phyloP scores from a whole-genome alignment of 345 rosid species.

The Barbarea vulgaris region DNA sequence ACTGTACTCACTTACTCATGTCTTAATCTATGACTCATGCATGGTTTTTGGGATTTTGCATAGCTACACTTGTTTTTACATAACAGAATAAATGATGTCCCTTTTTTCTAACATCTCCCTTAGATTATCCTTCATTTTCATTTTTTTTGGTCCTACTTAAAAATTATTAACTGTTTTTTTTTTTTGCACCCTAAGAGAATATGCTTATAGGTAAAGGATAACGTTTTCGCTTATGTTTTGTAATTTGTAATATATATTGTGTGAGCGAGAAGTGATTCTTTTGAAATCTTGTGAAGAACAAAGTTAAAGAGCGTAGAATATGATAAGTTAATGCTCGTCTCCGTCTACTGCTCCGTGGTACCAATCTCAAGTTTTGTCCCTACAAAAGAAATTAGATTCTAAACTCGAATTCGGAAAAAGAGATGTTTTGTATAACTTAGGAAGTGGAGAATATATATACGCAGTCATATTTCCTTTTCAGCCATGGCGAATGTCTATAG shows the following conservation, averaged over 20 bases:
- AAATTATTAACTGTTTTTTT: not conserved
- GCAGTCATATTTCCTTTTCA: conserved; percentile 4
- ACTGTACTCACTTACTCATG: conserved; percentile 29
- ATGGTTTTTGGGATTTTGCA: conserved; percentile 12
- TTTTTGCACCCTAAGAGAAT: not conserved
- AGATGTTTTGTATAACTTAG: conserved; percentile 10
- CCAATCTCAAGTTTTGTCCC: conserved; percentile 15
- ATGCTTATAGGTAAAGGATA: not conserved
- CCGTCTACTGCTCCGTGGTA: conserved; percentile 12
- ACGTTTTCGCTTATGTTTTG: conserved; percentile 6
- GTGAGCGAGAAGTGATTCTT: not conserved
- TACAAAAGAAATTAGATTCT: conserved; percentile 4
- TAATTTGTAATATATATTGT: not conserved
- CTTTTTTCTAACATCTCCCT: not conserved
- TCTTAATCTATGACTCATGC: conserved; percentile 19
- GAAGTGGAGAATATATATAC: conserved; percentile 35
- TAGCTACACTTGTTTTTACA: conserved; percentile 11
- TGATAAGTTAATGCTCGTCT: conserved; percentile 44
- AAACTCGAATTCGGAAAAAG: not conserved
- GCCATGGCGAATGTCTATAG: conserved; percentile 24
- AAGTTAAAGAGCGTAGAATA: conserved; percentile 4
- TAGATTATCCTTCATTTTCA: not conserved
- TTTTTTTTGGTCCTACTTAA: not conserved
- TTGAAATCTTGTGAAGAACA: conserved; percentile 19
- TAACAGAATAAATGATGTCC: not conserved